A percentile compares a stretch with the other conserved stretches of the same genome.
Conservation (phyloP, 371 early-diverging fungal species). For the Massospora cicadina region DNA sequence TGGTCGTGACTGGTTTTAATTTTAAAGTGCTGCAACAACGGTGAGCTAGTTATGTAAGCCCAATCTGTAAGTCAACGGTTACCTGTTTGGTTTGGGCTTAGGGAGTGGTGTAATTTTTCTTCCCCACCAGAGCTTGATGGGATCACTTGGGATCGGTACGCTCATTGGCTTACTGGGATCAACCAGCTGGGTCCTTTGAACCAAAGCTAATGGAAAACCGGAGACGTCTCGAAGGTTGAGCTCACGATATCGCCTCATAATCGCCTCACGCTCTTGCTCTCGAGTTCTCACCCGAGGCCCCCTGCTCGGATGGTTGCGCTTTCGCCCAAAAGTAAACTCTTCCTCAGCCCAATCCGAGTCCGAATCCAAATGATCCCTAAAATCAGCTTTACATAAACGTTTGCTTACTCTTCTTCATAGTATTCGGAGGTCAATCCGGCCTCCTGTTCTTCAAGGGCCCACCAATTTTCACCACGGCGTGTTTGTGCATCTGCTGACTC, state of each 20-base stretch:
- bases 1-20: conserved; percentile 13
- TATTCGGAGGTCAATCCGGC: conserved; percentile 39
- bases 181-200: conserved; percentile 34
- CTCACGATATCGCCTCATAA: conserved; percentile 58
- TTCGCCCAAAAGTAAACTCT: conserved; percentile 15
- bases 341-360: conserved; percentile 74
- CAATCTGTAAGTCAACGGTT: not conserved
- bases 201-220: conserved; percentile 37
- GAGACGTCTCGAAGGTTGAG: conserved; percentile 67
- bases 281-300: conserved; percentile 15
- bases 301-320: conserved; percentile 16
- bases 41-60: not conserved
- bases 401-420: conserved; percentile 58
- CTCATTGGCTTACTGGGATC: conserved; percentile 75
- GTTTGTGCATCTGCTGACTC: conserved; percentile 20
- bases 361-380: conserved; percentile 53
- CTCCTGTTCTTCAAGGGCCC: conserved; percentile 15
- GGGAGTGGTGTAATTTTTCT: conserved; percentile 34
- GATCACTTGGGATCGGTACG: conserved; percentile 64
- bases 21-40: not conserved
- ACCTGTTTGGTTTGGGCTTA: conserved; percentile 13
- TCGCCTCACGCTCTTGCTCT: conserved; percentile 31
- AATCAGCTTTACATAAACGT: not conserved
- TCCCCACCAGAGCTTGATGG: conserved; percentile 73
- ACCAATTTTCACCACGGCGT: not conserved